Base-by-base conservation (phyloP, 441 rosid genomes). In the Brassica balearica region DNA sequence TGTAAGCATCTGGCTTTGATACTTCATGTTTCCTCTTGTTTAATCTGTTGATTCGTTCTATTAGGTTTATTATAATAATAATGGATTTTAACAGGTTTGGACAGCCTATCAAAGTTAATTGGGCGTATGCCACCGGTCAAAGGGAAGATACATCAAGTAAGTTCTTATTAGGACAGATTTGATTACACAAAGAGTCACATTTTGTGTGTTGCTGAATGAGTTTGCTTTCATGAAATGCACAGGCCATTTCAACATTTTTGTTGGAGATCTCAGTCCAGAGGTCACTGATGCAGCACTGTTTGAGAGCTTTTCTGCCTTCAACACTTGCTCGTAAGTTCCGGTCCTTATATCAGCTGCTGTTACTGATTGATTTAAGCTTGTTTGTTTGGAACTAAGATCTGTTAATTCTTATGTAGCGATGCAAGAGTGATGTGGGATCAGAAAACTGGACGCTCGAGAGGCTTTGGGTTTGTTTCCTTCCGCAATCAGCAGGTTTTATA, bases 391-490 rank as follows among this genome's bases (percentile, higher is more conserved):
- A n/a, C 12, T 65, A 5, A 64, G 4, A 38, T 53, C 36, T 80
- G 36, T 66, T 29, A 29, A 8, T 66, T 32, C 5, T 2, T 19
- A 64, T 63, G 23, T 78, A 93, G 98, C 69, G 98, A 93, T 88
- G 98, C 96, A 51, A 91, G 90, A 84, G 96, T 93, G 60, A 93
- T 91, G 98, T 93, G 98, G 98, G 98, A 93, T 75, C 98, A 91
- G 79, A 91, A 93, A 85, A 93, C 92, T 53, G 96, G 98, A 29
- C 95, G 96, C 10, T 93, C 98, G 23, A 90, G 93, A 84, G 96
- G 98, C 25, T 93, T 88, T 87, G 98, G 96, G 19, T 93, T 93
- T 82, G 95, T 93, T 78, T 91, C 98, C 43, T 93, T 91, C 74
- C 86, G 93, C 68, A 87, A 75, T 81, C 96, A 90, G 82, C 96